A percentile compares a stretch with the other conserved stretches of the same genome.
phyloP scores from a whole-genome alignment of 2,329 filamentous ascomycete genomes.

The Aspergillus spinulosporus region DNA sequence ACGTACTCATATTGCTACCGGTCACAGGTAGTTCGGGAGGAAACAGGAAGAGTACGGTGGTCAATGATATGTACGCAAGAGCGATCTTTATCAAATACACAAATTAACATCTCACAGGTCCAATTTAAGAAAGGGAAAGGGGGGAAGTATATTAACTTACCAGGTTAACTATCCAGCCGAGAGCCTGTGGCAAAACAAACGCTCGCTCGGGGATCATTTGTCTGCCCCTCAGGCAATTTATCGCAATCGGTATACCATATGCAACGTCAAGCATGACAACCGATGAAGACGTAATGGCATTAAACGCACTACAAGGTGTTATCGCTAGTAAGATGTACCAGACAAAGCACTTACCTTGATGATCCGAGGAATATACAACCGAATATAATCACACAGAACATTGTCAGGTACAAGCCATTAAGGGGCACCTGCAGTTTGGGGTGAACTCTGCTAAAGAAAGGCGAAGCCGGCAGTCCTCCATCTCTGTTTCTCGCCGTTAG shows the following conservation, averaged over 20 bases:
- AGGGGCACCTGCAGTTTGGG: slow-evolving; percentile 63
- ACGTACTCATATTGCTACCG: slow-evolving; percentile 67
- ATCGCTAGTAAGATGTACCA: not conserved
- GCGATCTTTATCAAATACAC: slow-evolving; percentile 42
- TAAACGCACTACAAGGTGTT: slow-evolving; percentile 59
- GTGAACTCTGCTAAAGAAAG: slow-evolving; percentile 63
- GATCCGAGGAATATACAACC: slow-evolving; percentile 71
- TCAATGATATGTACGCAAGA: slow-evolving; percentile 66
- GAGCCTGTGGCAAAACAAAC: slow-evolving; percentile 55
- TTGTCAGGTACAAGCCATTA: slow-evolving; percentile 64
- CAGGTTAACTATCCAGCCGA: slow-evolving; percentile 63
- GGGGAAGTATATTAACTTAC: slow-evolving; percentile 32
- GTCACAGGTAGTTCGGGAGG: slow-evolving; percentile 67
- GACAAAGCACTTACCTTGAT: slow-evolving; percentile 29
- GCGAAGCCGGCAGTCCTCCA: slow-evolving; percentile 64
- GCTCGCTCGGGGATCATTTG: slow-evolving; percentile 62
- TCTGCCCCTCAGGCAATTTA: slow-evolving; percentile 68
- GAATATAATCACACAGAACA: slow-evolving; percentile 64
- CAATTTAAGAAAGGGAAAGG: not conserved
- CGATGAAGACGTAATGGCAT: slow-evolving; percentile 68
- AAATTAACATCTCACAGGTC: not conserved
- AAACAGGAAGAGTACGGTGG: slow-evolving; percentile 73
- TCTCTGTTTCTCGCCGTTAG: slow-evolving; percentile 47
- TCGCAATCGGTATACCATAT: slow-evolving; percentile 71
- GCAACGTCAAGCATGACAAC: slow-evolving; percentile 71